Evolutionary conservation across 768 basidiomycete genomes (phyloP).

Genomic region (Cystoderma amianthinum): DNA sequence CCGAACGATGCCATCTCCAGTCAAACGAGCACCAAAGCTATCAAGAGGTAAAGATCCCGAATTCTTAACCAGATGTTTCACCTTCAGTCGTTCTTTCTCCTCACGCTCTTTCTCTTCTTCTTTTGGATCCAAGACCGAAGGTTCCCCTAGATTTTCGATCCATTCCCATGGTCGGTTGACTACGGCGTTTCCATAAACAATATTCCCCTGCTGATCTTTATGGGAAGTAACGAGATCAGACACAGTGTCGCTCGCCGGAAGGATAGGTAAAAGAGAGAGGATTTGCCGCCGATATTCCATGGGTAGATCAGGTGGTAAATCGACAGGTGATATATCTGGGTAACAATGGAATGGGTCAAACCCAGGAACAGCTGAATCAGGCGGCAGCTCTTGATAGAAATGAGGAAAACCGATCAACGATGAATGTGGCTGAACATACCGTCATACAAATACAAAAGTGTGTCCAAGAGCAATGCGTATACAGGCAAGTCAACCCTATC

Average conservation of each 20-base stretch:
- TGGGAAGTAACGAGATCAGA: constrained; percentile 53
- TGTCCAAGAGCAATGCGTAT: constrained; percentile 68
- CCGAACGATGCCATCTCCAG: constrained; percentile 48
- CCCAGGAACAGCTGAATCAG: constrained; percentile 43
- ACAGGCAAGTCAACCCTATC: constrained; percentile 44
- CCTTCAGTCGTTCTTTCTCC: constrained; percentile 27
- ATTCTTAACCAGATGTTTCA: constrained; percentile 45
- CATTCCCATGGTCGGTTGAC: constrained; percentile 83
- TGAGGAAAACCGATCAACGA: constrained; percentile 1
- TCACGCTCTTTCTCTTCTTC: constrained; percentile 33
- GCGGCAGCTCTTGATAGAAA: constrained; percentile 47
- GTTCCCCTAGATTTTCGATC: constrained; percentile 72
- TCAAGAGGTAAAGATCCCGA: constrained; percentile 68
- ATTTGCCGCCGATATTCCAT: constrained; percentile 51
- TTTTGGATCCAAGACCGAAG: constrained; percentile 31
- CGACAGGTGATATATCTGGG: constrained; percentile 40
- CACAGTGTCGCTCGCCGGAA: constrained; percentile 43
- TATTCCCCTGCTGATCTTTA: constrained; percentile 44
- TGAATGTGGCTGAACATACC: constrained; percentile 34
- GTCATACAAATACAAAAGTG: constrained; percentile 66
- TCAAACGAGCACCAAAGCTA: constrained; percentile 56
- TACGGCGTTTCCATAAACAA: constrained; percentile 44
- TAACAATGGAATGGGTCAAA: constrained; percentile 65
- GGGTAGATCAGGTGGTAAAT: constrained; percentile 52
- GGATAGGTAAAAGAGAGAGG: constrained; percentile 47